Conservation (phyloP, 805 yeast genomes). For the Torulaspora maleeae region DNA sequence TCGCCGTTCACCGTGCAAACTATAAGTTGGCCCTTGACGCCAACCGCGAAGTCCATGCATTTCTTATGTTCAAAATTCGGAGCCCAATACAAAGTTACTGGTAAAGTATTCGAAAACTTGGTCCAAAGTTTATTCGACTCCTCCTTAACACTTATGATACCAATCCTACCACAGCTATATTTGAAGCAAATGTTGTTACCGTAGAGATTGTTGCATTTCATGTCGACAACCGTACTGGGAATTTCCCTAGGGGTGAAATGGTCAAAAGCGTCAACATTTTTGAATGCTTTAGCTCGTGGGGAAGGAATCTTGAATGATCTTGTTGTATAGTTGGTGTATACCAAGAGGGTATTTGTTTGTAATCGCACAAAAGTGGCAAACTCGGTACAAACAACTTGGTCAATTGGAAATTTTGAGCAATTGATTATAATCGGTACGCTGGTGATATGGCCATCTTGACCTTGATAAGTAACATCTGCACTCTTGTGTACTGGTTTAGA, state of each 20-base stretch:
- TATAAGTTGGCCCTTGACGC: slow-evolving; percentile 63
- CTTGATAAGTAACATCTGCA: slow-evolving; percentile 42
- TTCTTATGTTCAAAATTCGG: slow-evolving; percentile 50
- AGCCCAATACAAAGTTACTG: slow-evolving; percentile 53
- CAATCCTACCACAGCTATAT: slow-evolving; percentile 57
- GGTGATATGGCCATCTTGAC: slow-evolving; percentile 39
- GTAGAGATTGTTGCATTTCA: slow-evolving; percentile 31
- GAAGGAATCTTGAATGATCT: slow-evolving; percentile 44
- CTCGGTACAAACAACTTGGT: slow-evolving; percentile 60
- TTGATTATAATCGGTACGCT: slow-evolving; percentile 20
- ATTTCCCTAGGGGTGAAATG: slow-evolving; percentile 34
- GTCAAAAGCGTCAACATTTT: slow-evolving; percentile 34
- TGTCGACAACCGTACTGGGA: slow-evolving; percentile 30
- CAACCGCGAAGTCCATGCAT: slow-evolving; percentile 56
- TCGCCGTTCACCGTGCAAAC: slow-evolving; percentile 67
- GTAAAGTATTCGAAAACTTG: slow-evolving; percentile 41
- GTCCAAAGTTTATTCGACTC: slow-evolving; percentile 30
- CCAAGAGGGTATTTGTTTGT: slow-evolving; percentile 54
- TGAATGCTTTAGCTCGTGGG: slow-evolving; percentile 26
- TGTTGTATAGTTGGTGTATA: slow-evolving; percentile 55
- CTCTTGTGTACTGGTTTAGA: slow-evolving; percentile 37
- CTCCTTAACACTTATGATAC: slow-evolving; percentile 30
- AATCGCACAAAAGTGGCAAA: slow-evolving; percentile 63
- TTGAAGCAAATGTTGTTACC: slow-evolving; percentile 46
- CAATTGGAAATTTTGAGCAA: slow-evolving; percentile 37